Evolutionary conservation across 371 early-diverging fungal genomes (phyloP), one percentile per base, ranked within the genome.

Genomic region (Gilbertella persicaria): DNA sequence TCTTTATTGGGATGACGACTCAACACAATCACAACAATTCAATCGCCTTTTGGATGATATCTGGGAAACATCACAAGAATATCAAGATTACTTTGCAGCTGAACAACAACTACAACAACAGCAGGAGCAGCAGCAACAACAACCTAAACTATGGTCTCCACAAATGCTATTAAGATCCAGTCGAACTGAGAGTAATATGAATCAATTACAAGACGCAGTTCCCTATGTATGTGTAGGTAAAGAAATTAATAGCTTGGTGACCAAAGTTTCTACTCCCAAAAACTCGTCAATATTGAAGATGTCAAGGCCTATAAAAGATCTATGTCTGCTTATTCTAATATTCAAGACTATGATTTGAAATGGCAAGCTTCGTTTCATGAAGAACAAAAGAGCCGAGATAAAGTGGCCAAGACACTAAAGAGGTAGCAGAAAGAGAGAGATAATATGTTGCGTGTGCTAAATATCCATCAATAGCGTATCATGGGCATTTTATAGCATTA

Each of bases 291-390:
- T 25, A 60, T 61, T 26, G 55, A 61, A 17, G 61, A 61, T 28
- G 41, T 50, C 17, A 50, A 55, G 17, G 37, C 55, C 2, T 61
- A 61, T 19, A 61, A 61, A 29, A 45, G 51, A 29, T 61, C 61
- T 0, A 49, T 41, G 0, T 61, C 61, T 16, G 61, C 40, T 0
- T 61, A 61, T 17, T 55, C 61, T 0, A 44, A 45, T 24, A 38
- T 61, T 8, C 50, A 50, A 19, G 55, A 58, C 23, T 60, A 59
- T 43, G 64, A 56, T 26, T 24, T 58, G 6, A 37, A 54, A 5
- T 71, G 71, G 71, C 67, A 71, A 43, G 25, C 52, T 19, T 47
- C 41, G 10, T 67, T 71, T 36, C 67, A 66, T 39, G 42, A 42
- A 9, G 44, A 61, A 16, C 64, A 67, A 35, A 49, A 64, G 17